These are phyloP conservation scores for Emericellopsis cladophorae DNA, from an alignment of 2,329 filamentous ascomycete genomes.

Conservation along the genomic window DNA sequence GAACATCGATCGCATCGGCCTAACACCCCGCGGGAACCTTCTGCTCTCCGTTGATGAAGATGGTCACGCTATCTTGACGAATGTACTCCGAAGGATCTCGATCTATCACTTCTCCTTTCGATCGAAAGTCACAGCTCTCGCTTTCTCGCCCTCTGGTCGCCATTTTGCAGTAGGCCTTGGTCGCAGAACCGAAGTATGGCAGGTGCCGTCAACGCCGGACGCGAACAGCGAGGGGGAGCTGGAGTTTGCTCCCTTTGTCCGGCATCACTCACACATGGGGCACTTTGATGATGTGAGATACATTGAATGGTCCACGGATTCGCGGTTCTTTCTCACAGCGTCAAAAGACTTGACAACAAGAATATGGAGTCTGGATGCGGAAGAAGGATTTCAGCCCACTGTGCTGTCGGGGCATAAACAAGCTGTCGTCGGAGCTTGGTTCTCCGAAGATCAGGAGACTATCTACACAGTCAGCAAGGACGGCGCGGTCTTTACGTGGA, in stretches of 20 bases:
- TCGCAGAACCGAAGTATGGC: slow-evolving; percentile 87
- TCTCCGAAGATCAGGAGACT: slow-evolving; percentile 84
- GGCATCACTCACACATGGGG: slow-evolving; percentile 72
- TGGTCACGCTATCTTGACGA: slow-evolving; percentile 85
- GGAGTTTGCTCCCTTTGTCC: slow-evolving; percentile 89
- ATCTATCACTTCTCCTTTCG: slow-evolving; percentile 96
- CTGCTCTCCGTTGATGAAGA: slow-evolving; percentile 89
- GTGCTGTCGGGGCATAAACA: slow-evolving; percentile 86
- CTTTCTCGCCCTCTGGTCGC: slow-evolving; percentile 82
- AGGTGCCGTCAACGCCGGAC: slow-evolving; percentile 82
- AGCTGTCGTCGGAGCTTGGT: slow-evolving; percentile 88
- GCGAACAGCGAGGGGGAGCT: slow-evolving; percentile 67
- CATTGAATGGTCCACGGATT: slow-evolving; percentile 94
- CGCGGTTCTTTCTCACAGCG: slow-evolving; percentile 83
- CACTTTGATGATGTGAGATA: slow-evolving; percentile 80
- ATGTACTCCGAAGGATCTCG: slow-evolving; percentile 71
- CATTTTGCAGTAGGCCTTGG: slow-evolving; percentile 86
- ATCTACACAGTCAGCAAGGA: slow-evolving; percentile 97
- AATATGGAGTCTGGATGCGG: slow-evolving; percentile 85
- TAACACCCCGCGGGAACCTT: slow-evolving; percentile 83
- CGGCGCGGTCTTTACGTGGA: slow-evolving; percentile 91
- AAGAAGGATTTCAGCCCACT: slow-evolving; percentile 82
- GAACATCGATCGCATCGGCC: slow-evolving; percentile 79
- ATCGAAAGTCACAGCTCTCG: slow-evolving; percentile 65
- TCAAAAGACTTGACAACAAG: slow-evolving; percentile 86